A percentile compares a stretch with the other conserved stretches of the same genome.
Conservation (phyloP, 176 grass and related monocot genomes). For the Cenchrus fungigraminus region DNA sequence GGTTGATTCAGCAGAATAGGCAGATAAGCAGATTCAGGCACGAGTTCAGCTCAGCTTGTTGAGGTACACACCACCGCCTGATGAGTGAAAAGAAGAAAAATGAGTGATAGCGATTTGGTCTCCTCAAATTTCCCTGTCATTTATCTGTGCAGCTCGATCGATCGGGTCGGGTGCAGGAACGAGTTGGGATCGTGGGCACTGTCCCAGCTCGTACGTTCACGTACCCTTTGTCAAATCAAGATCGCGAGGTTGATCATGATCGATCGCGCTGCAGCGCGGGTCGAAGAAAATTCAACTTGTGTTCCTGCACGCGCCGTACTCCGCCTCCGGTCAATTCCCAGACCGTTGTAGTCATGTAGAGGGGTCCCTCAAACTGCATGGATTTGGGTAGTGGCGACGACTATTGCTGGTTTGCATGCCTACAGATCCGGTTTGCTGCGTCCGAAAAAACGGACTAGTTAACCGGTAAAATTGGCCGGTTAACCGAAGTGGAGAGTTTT, state of each 20-base stretch:
- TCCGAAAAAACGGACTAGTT: no score
- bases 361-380: no score
- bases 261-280: neutral
- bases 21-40: neutral
- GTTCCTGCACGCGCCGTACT: neutral
- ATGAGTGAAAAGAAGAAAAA: no score
- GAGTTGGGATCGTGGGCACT: neutral
- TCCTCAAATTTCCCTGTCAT: no score
- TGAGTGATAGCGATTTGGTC: no score
- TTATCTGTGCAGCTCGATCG: neutral
- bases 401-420: no score
- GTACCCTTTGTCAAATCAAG: constrained; percentile 21
- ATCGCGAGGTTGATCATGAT: neutral
- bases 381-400: no score
- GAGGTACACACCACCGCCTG: no score
- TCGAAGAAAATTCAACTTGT: neutral
- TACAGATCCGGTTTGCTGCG: no score
- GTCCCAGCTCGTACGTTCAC: neutral
- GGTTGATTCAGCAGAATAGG: no score
- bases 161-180: neutral
- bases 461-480: no score
- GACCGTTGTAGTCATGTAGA: neutral
- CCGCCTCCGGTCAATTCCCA: neutral
- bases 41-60: neutral
- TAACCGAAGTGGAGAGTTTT: no score